Conservation (phyloP, 306 rosid genomes). For the Gillenia trifoliata region DNA sequence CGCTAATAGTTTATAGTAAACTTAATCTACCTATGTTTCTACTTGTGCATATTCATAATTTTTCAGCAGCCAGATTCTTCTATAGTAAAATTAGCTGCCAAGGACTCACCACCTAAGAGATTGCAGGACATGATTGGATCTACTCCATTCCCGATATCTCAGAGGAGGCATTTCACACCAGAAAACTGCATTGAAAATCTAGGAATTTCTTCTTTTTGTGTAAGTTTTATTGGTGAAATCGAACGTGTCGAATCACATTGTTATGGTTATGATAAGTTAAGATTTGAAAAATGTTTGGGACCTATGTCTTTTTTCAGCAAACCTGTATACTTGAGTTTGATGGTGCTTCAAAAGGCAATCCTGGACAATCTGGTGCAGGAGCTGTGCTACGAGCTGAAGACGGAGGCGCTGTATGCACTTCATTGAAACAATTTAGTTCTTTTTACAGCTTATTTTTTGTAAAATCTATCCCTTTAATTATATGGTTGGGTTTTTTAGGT, state of each 20-base stretch:
- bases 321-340: conserved; percentile 71
- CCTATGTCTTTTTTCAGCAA: conserved; percentile 34
- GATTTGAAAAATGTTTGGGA: neutral
- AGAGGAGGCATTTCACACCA: conserved; percentile 15
- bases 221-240: conserved; percentile 26
- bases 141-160: conserved; percentile 18
- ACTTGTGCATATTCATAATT: conserved; percentile 4
- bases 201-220: conserved; percentile 30
- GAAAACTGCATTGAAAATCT: conserved; percentile 15
- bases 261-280: neutral
- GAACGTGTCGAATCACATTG: neutral
- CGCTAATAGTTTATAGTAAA: neutral
- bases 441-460: neutral
- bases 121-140: conserved; percentile 27
- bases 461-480: conserved; percentile 5
- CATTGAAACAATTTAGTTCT: neutral
- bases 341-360: conserved; percentile 95
- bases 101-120: conserved; percentile 30
- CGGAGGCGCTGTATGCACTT: conserved; percentile 52
- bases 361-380: conserved; percentile 93
- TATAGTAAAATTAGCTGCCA: conserved; percentile 22
- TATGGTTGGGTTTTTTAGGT: conserved; percentile 37
- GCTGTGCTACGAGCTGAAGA: conserved; percentile 74
- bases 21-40: neutral
- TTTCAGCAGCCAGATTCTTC: conserved; percentile 59